Evolutionary conservation across 2,329 filamentous ascomycete genomes (phyloP), one percentile per base, ranked within the genome.

Genomic region (Seiridium cupressi): DNA sequence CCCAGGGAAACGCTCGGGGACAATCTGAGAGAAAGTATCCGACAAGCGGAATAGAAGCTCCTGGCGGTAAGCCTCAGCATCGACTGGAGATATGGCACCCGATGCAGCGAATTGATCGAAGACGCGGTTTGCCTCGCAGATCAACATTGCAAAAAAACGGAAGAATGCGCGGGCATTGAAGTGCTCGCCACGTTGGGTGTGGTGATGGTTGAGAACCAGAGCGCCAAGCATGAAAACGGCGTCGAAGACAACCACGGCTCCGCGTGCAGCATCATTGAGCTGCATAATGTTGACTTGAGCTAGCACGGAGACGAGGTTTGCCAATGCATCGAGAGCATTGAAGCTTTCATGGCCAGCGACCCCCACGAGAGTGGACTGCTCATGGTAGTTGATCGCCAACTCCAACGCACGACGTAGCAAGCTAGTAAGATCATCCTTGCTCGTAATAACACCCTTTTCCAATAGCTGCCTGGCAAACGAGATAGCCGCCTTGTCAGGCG

Each of bases 161-260:
- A 93, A 95, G 80, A 97, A 98, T 36, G 96, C 88, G 63, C 92
- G 89, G 70, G 94, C 90, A 68, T 92, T 94, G 79, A 96, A 93
- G 44, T 83, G 84, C 58, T 97, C 93, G 3, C 88, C 90, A 51
- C 89, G 87, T 74, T 89, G 91, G 59, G 90, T 83, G 69, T 96
- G 89, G 71, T 98, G 92, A 67, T 95, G 88, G 73, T 91, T 94
- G 62, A 97, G 82, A 3, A 97, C 84, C 60, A 99, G 77, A 3
- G 92, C 85, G 40, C 92, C 79, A n/a, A 97, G 77, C 5, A 89
- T 87, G 46, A 97, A 77, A 56, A 94, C 86, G 1, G 89, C 89
- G 65, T 94, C 89, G 51, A 98, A 79, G 66, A 93, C 92, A 31
- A 84, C 81, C 2, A 87, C 81, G 64, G 92, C 92, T 66, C 80